Base-by-base conservation (phyloP, 176 grass and related monocot genomes). In the Musa schizocarpa region DNA sequence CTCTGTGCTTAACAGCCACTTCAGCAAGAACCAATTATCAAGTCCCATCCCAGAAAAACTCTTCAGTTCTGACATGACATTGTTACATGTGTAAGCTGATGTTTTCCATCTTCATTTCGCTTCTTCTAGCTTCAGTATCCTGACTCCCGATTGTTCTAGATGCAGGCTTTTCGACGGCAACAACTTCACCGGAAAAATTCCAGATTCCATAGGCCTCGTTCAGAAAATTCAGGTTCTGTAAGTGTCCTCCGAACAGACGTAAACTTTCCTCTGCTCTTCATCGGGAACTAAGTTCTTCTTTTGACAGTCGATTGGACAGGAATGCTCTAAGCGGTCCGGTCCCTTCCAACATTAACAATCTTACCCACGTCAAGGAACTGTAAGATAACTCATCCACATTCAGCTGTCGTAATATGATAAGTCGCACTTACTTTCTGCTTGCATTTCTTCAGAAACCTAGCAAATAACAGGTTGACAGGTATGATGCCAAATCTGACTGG, bases 131-230 rank as follows among this genome's bases (percentile, higher is more conserved):
- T 77, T 63, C 9, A 2, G 12, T 20, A 23, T 69, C n/a, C 71
- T 53, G 80, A 56, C 23, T 70, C 8, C 34, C 59, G 59, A 76
- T 63, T 34, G 49, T 75, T 71, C 71, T n/a, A 43, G 17, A 3
- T 53, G 13, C 86, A 99, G 95, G 74, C 83, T 99, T 79, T 92
- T 99, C 0, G 91, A 99, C 72, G 91, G 95, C 69, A 99, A 99
- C 69, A 83, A 62, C 27, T 82, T 99, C 69, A 84, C 84, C 13
- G 95, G 90, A 27, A 71, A 3, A 49, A 91, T 99, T 76, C 90
- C 95, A n/a, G 71, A 57, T 72, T 94, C 95, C 54, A 78, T 99
- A 76, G 86, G 88, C 52, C 11, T 86, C 64, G 91, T 94, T 34
- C 72, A n/a, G 74, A 79, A 64, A 74, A 86, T 99, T 78, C 76